These are phyloP conservation scores for Willaertia magna DNA, from an alignment of 208 protist species.

Conservation along the genomic window DNA sequence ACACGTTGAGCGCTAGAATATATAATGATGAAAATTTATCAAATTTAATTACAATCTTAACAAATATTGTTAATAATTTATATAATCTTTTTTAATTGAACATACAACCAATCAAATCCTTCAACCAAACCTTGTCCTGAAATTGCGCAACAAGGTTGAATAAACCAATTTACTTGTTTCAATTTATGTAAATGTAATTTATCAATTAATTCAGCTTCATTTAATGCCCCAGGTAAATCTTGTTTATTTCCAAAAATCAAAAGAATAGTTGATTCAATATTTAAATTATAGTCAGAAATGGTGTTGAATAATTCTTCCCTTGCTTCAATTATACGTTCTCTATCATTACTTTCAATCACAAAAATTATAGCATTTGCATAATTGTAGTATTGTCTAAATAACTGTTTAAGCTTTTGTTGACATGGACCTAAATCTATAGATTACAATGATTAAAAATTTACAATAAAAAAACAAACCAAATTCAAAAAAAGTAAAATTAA, in stretches of 20 bases:
- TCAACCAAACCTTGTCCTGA: slow-evolving; percentile 69
- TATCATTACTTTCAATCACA: slow-evolving; percentile 41
- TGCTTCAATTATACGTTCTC: slow-evolving; percentile 33
- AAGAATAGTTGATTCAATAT: slow-evolving; percentile 32
- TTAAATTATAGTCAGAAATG: slow-evolving; percentile 38
- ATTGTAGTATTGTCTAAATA: slow-evolving; percentile 66
- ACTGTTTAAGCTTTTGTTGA: slow-evolving; percentile 12
- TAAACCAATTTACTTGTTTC: slow-evolving; percentile 22
- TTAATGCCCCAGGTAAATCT: slow-evolving; percentile 30
- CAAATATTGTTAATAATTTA: too few species aligned
- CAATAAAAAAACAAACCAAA: neutral
- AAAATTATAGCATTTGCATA: slow-evolving; percentile 49
- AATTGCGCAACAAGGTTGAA: slow-evolving; percentile 46
- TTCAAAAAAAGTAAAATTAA: slow-evolving; percentile 78
- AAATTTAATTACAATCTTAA: too few species aligned
- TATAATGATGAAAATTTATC: too few species aligned
- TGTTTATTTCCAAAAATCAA: slow-evolving; percentile 59
- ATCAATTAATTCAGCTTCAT: slow-evolving; percentile 15
- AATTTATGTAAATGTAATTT: slow-evolving; percentile 21
- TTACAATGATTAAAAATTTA: too few species aligned
- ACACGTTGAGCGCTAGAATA: too few species aligned
- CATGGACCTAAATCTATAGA: too few species aligned
- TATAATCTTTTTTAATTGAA: too few species aligned
- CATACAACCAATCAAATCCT: slow-evolving; percentile 73
- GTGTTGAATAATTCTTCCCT: slow-evolving; percentile 35